Evolutionary conservation across 306 rosid species (phyloP), one percentile per base, ranked within the genome.

Genomic region (Lablab purpureus): DNA sequence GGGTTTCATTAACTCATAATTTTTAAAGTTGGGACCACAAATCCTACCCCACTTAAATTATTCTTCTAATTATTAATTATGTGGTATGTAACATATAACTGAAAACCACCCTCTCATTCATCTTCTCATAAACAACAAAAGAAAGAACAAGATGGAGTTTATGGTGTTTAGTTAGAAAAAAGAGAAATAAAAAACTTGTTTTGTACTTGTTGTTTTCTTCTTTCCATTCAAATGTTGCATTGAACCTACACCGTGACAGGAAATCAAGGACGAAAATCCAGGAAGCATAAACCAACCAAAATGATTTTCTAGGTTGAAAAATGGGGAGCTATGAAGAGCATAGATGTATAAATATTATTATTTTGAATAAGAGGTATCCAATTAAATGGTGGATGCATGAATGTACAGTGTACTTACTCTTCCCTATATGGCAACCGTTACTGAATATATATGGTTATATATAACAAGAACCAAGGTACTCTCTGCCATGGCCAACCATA

Each of bases 201-300:
- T 43, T 14, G 52, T 51, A 40, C 50, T 56, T 23, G 37, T 13
- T 63, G 40, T 40, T 54, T 32, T 66, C 54, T 47, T 52, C 46
- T 27, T 65, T 34, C 8, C 18, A 60, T 62, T 60, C 34, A 41
- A 45, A 50, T 15, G 36, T 7, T 63, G 63, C 58, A 46, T 64
- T 66, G 81, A 23, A 66, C 28, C 18, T 7, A 71, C 14, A 41
- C 65, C 36, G 37, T n/a, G 18, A 32, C 15, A 62, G 41, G 62
- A 46, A 75, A 75, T 75, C 36, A 75, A 30, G 71, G 72, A 75
- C 63, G 62, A 62, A 78, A 69, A 55, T 68, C 49, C 34, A n/a
- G 56, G 79, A 59, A 45, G 59, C 45, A 75, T 62, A 6, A 56
- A 50, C 73, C 54, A 77, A 36, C 27, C 25, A 51, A 23, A 41